Evolutionary conservation across 805 yeast species (phyloP), one percentile per base, ranked within the genome.

Genomic region (Candida sphagnicola): DNA sequence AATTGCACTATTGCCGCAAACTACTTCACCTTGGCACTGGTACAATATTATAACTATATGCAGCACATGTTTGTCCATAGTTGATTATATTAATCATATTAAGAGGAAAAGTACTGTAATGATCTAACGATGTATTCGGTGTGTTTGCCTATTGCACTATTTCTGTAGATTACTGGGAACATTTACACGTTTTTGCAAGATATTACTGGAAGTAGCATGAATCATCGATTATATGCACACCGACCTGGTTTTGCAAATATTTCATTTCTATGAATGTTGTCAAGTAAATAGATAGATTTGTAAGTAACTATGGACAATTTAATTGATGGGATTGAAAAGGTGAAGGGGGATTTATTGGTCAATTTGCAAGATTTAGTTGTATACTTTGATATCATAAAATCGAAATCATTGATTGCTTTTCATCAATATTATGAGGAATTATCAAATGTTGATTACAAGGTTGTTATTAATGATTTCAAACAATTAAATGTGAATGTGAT

Each of bases 401-500:
- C 5, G 13, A 26, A 26, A 13, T 10, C 15, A 10, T 13, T 10
- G 12, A 13, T 26, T 26, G 13, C 5, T 5, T 13, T 26, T 13
- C 15, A 26, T 5, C 15, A 10, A 5, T 26, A 26, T 13, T 26
- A 26, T 13, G 13, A 26, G 6, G 29, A 26, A 26, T 5, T n/a
- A 5, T 10, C 29, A 5, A 8, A 8, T 13, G 5, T 13, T 26
- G 12, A 13, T 13, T 6, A 12, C 36, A 37, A 44, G 37, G 56
- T 58, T n/a, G 41, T 65, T 11, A 41, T 61, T 18, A 24, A 43
- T n/a, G 72, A 66, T 38, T 50, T 66, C 38, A 44, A 45, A 28
- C 40, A 51, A 8, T 49, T 64, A 28, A 58, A 54, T 35, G 42
- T 57, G 13, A 62, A 66, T 1, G 61, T 69, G 4, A 54, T 58